A percentile compares a stretch with the other conserved stretches of the same genome.
These are phyloP conservation scores for Lantana camara DNA, from an alignment of 257 asterid species.

Conservation along the genomic window DNA sequence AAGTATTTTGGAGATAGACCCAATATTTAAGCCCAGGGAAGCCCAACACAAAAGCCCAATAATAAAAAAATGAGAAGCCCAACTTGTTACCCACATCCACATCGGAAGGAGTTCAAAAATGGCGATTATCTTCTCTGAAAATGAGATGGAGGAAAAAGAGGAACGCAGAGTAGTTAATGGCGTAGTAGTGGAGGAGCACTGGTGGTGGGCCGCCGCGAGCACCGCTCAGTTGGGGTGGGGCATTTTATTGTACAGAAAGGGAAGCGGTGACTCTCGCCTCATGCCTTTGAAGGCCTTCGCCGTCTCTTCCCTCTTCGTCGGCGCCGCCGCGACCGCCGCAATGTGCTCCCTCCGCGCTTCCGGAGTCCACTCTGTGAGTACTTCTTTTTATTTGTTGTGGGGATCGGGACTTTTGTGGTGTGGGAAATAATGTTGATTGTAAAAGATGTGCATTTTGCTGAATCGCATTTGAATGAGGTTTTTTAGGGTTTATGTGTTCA, in stretches of 20 bases:
- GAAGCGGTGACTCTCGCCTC: conserved; percentile 49
- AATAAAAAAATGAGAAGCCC: background rate
- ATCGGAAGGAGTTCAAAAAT: background rate
- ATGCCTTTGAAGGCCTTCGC: conserved; percentile 87
- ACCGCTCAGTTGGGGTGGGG: conserved; percentile 69
- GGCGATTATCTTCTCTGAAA: background rate
- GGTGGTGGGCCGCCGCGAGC: conserved; percentile 75
- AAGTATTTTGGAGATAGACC: too few relatives aligned
- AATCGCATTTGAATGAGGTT: background rate
- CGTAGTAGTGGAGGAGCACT: conserved; percentile 27
- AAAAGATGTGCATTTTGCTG: background rate
- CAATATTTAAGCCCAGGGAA: background rate
- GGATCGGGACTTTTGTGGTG: background rate
- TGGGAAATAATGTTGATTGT: background rate
- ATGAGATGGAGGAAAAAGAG: conserved; percentile 47
- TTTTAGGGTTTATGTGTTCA: conserved; percentile 1
- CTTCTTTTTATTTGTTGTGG: background rate
- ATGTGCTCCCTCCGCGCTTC: conserved; percentile 52
- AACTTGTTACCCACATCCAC: conserved; percentile 7
- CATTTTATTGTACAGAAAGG: conserved; percentile 41
- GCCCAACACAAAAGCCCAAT: conserved; percentile 3
- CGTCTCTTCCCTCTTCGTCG: conserved; percentile 78
- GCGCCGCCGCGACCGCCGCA: conserved; percentile 64
- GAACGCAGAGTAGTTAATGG: conserved; percentile 32
- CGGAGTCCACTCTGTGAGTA: conserved; percentile 65